Base-by-base conservation (phyloP, 2,329 filamentous ascomycete genomes). In the Penicillium paneum region DNA sequence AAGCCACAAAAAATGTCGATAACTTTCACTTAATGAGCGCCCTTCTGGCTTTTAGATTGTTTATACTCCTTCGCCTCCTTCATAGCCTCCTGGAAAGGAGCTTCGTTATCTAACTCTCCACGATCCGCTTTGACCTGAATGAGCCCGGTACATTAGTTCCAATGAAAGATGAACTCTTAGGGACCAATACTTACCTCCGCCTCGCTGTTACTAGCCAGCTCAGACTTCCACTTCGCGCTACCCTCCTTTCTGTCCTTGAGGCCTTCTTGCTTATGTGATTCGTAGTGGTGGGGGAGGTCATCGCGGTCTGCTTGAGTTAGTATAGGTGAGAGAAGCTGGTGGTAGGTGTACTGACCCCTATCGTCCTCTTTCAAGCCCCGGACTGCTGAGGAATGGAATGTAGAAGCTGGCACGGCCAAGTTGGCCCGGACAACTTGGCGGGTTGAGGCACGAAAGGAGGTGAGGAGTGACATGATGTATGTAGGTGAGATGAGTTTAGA, bases 171-270 rank as follows among this genome's bases (percentile, higher is more conserved):
- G 19, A 11, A 32, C 13, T 10, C 13, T 3, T 3, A 32, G 32
- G 21, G 15, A 11, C 5, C 36, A 34, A 12, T 19, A 42, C 81
- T 61, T 75, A 94, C 80, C 64, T 83, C 84, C 71, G 89, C 88
- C 78, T 95, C 90, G 73, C 87, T 89, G 73, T 90, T 84, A 46
- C 85, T 89, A 3, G 90, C 89, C 46, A 95, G 79, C 70, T 88
- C 85, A 21, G 87, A 80, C 75, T 89, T 88, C 90, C 90, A 94
- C 69, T 90, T 81, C 49, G 80, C 86, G 70, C 83, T 81, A 57
- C 89, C 89, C 36, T 81, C 74, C 63, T 79, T 77, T 71, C 74
- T 71, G 55, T 72, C 72, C 57, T 74, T 71, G 55, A 82, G 53
- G 52, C 78, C 75, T n/a, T 87, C 84, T 56, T 90, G 82, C 78